Base-by-base conservation (phyloP, 2,329 filamentous ascomycete species). In the Cladosporium colombiae region DNA sequence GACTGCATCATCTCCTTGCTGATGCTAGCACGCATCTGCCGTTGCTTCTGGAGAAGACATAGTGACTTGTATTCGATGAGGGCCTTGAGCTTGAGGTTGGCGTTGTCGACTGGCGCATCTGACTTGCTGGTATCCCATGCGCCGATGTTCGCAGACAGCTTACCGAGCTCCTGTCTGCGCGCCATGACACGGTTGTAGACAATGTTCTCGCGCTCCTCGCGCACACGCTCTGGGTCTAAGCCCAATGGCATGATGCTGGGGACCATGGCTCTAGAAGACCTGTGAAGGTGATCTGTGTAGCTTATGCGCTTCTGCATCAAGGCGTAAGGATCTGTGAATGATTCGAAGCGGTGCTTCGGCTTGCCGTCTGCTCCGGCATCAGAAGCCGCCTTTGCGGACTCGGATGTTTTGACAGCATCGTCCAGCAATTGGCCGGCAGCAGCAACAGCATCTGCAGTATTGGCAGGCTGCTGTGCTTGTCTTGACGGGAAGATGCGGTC, bases 51-150 rank as follows among this genome's bases (percentile, higher is more conserved):
- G 62, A 97, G 89, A n/a, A 97, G 81, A 59, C 88, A 89, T 40
- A 98, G 84, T 75, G 91, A 91, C 83, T 97, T 98, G 83, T 96
- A 92, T 81, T 99, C 95, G 66, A 99, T 97, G 70, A 97, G 84
- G 27, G 93, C 91, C 77, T 94, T 93, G 62, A 93, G 81, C 81
- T 97, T 98, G 59, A 96, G 81, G 1, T 88, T 88, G 71, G 96
- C 92, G 71, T 97, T 92, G 25, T 89, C 85, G 27, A 89, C 87
- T 1, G 84, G 75, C 70, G 90, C 86, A 66, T 91, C 89, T 10
- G 88, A 88, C 71, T 85, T 86, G 75, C 82, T 85, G 0, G 89
- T 88, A 74, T 98, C 92, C 91, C 93, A 96, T 59, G 92, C 90
- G 33, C 89, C 91, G 59, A 97, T 83, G 74, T 96, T 97, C 37